Conservation (phyloP, 306 rosid genomes). For the Dalbergia oliveri region DNA sequence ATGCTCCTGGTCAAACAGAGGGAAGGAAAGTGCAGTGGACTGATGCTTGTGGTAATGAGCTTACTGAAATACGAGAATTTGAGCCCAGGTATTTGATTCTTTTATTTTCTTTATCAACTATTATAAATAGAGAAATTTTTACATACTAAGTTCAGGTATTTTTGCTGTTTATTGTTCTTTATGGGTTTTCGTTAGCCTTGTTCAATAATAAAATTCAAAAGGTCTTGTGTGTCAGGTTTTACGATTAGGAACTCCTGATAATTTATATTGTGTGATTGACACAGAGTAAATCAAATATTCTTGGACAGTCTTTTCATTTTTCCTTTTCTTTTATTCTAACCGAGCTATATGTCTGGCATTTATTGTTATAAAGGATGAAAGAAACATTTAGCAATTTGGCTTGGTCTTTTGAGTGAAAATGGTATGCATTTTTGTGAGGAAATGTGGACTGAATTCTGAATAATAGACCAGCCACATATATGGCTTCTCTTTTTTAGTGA, state of each 20-base stretch:
- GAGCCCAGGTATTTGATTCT: constrained; percentile 72
- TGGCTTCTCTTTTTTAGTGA: constrained; percentile 17
- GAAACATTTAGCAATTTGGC: constrained; percentile 6
- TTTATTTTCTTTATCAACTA: constrained; percentile 2
- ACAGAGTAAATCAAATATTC: not conserved
- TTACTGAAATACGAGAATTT: constrained; percentile 74
- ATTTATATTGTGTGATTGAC: constrained; percentile 1
- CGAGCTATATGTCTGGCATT: constrained; percentile 16
- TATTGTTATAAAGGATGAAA: constrained; percentile 1
- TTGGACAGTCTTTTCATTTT: not conserved
- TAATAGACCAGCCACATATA: too few species aligned
- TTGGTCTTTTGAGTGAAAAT: not conserved
- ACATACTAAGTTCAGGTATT: not conserved
- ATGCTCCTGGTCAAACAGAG: constrained; percentile 57
- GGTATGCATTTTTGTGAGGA: not conserved
- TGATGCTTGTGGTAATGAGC: constrained; percentile 81
- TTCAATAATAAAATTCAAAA: not conserved
- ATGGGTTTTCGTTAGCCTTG: not conserved
- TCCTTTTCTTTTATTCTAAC: constrained; percentile 2
- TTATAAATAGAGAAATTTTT: constrained; percentile 1
- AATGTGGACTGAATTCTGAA: too few species aligned
- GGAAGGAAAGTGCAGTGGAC: constrained; percentile 88
- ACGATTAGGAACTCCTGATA: constrained; percentile 3
- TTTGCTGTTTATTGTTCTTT: constrained; percentile 16
- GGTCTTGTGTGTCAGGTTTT: not conserved